Evolutionary conservation across 1,284 basidiomycete species (phyloP).

Genomic region (Pascua guehoae): DNA sequence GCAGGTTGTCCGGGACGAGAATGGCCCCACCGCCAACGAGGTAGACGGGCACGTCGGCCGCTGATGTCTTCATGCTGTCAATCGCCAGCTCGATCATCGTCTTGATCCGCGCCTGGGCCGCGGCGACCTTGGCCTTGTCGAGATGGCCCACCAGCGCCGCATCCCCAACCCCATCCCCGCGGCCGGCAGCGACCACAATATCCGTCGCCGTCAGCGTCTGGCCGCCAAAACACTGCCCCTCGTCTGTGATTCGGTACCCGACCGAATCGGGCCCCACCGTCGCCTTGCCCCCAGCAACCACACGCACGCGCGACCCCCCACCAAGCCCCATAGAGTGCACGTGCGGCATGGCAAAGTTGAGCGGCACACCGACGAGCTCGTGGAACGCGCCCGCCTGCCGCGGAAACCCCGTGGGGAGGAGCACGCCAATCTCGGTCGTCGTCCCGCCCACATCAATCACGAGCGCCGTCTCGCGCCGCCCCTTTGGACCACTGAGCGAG

Average conservation of each 20-base stretch:
- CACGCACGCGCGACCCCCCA: slow-evolving; percentile 34
- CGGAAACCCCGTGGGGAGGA: slow-evolving; percentile 35
- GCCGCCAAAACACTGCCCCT: slow-evolving; percentile 57
- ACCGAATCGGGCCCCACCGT: slow-evolving; percentile 60
- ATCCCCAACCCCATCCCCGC: slow-evolving; percentile 49
- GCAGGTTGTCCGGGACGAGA: slow-evolving; percentile 48
- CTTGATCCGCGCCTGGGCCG: slow-evolving; percentile 50
- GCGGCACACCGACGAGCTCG: slow-evolving; percentile 32
- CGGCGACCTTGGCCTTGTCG: slow-evolving; percentile 37
- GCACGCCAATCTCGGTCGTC: slow-evolving; percentile 34
- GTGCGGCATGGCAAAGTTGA: slow-evolving; percentile 39
- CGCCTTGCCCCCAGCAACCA: slow-evolving; percentile 32
- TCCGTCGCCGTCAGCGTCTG: slow-evolving; percentile 57
- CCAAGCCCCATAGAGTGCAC: slow-evolving; percentile 36
- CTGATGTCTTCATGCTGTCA: slow-evolving; percentile 60
- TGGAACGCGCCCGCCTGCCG: slow-evolving; percentile 32
- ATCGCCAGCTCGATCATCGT: slow-evolving; percentile 55
- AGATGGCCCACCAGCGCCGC: slow-evolving; percentile 40
- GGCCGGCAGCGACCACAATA: slow-evolving; percentile 52
- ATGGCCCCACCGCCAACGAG: slow-evolving; percentile 40
- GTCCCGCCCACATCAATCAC: slow-evolving; percentile 62
- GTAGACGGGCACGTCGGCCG: slow-evolving; percentile 46
- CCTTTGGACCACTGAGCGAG: slow-evolving; percentile 42
- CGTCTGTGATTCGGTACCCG: slow-evolving; percentile 55
- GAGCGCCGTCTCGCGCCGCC: slow-evolving; percentile 51